Base-by-base conservation (phyloP, 2,329 filamentous ascomycete genomes). In the Cladosporium colombiae region DNA sequence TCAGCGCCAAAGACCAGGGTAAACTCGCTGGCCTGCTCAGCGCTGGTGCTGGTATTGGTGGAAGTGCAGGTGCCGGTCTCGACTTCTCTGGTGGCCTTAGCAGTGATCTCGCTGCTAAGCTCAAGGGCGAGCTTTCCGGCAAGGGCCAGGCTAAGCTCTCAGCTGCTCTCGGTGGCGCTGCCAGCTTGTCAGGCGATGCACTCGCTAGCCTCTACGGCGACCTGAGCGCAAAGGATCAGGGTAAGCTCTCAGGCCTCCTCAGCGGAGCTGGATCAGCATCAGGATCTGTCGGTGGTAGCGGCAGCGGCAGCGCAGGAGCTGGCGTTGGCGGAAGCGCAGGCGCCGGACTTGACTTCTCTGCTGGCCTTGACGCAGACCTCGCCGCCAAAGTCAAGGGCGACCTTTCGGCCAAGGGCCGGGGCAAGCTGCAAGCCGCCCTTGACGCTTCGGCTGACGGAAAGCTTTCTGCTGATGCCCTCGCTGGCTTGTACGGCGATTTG, bases 101-200 rank as follows among this genome's bases (percentile, higher is more conserved):
- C n/a, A 49, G 21, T 25, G 49, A 44, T 10, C 29, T 37, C 13
- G n/a, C n/a, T n/a, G 21, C 10, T 8, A 49, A 49, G 25, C 27
- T 60, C 14, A 21, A 37, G 29, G 49, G 61, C 5, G 37, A 63
- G 33, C 35, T 63, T 6, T 63, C 61, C 23, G 61, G 23, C 25
- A 46, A 56, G 50, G 61, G 61, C 16, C 25, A 63, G 61, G 61
- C 61, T 23, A 31, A 27, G 23, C 50, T 63, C 23, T 37, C 31
- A 11, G 59, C 59, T 52, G 59, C 59, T 23, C 59, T 52, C 21
- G 21, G n/a, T 23, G 46, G 44, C 29, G 29, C 18, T 21, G 59
- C 59, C 18, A 23, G 44, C 25, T 33, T 62, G 6, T 53, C 33
- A 7, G 61, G 21, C 13, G 50, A 44, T 21, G 35, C 50, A n/a